phyloP scores from a whole-genome alignment of 2,329 filamentous ascomycete genomes.

The Fusarium vanettenii region DNA sequence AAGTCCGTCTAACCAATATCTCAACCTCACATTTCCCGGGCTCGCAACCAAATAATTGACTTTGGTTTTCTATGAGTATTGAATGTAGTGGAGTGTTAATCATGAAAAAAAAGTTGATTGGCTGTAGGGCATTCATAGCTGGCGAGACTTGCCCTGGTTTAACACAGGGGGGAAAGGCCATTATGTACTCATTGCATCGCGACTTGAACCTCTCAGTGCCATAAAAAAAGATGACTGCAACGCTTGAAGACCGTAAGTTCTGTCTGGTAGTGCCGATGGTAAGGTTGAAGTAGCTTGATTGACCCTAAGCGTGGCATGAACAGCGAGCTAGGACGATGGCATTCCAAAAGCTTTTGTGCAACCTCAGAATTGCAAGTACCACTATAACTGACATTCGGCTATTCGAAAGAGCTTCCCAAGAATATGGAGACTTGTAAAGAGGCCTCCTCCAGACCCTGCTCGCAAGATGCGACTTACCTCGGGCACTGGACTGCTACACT shows the following conservation, averaged over 20 bases:
- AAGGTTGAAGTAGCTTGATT: not conserved
- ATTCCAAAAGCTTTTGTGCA: not conserved
- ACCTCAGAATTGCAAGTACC: not conserved
- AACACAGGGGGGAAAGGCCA: not conserved
- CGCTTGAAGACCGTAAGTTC: not conserved
- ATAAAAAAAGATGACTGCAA: no score
- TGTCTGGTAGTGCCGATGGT: accelerated
- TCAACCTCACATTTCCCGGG: not conserved
- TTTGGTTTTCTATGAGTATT: not conserved
- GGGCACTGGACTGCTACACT: constrained; percentile 4
- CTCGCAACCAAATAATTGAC: not conserved
- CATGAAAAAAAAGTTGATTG: not conserved
- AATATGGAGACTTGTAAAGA: not conserved
- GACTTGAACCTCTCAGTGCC: not conserved
- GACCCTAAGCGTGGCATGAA: not conserved
- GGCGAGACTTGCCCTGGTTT: not conserved
- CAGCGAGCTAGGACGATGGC: not conserved
- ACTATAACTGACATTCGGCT: not conserved
- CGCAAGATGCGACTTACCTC: constrained; percentile 27
- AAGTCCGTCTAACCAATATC: not conserved
- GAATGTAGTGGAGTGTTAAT: not conserved
- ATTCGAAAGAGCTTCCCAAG: not conserved
- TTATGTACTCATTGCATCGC: not conserved
- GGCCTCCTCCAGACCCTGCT: constrained; percentile 23
- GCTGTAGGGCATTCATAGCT: no score